A percentile compares a stretch with the other conserved stretches of the same genome.
Conservation (phyloP, 2,329 filamentous ascomycete species). For the Colletotrichum viniferum region DNA sequence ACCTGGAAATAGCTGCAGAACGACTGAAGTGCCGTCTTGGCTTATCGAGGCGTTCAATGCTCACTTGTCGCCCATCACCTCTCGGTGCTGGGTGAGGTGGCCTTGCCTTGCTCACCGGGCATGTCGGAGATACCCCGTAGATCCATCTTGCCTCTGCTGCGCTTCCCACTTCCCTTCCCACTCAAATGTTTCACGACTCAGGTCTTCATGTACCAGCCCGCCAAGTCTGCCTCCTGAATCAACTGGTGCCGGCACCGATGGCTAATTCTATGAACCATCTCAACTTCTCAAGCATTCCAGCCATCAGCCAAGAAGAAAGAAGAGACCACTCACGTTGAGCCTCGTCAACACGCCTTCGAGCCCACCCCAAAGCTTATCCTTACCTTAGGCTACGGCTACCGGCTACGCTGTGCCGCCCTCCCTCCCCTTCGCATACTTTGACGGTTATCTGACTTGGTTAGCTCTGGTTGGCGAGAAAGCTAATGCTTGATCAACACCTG, state of each 20-base stretch:
- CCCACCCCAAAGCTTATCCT: conserved; percentile 10
- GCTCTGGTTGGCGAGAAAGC: background rate
- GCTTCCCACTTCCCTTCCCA: conserved; percentile 12
- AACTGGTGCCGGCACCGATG: background rate
- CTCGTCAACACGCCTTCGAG: conserved; percentile 14
- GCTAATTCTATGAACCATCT: background rate
- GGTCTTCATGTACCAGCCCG: background rate
- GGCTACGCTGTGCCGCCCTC: background rate
- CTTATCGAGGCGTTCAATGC: background rate
- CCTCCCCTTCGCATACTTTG: background rate
- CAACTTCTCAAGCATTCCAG: conserved; percentile 18
- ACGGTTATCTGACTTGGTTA: background rate
- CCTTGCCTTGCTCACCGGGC: background rate
- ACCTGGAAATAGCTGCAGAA: background rate
- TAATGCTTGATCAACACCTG: background rate
- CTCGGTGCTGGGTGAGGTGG: background rate
- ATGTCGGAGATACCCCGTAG: conserved; percentile 14
- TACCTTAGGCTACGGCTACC: background rate
- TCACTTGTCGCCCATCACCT: background rate
- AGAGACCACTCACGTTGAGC: conserved; percentile 8
- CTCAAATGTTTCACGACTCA: conserved; percentile 16
- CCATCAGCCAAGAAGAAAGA: conserved; percentile 8
- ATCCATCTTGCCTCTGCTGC: background rate
- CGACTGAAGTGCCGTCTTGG: background rate
- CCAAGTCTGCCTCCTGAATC: conserved; percentile 15